phyloP scores from a whole-genome alignment of 148 eudicot species.

The Vaccinium corymbosum region DNA sequence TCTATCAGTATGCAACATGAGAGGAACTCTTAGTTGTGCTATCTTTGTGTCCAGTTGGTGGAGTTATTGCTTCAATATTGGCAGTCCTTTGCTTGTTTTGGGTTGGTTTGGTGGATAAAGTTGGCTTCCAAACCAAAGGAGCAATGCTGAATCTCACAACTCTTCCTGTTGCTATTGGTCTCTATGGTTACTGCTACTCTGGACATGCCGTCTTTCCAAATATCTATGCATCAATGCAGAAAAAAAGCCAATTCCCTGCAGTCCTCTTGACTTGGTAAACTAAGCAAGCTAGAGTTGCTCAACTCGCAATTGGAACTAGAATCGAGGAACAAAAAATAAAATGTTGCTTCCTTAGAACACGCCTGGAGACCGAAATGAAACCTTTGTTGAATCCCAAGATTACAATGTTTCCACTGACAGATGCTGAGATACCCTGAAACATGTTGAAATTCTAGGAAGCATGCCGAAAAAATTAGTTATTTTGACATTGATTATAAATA shows the following conservation, averaged over 20 bases:
- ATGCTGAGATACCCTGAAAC: background rate
- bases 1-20: background rate
- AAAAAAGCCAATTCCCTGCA: slow-evolving; percentile 58
- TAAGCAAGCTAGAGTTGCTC: background rate
- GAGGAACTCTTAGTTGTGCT: slow-evolving; percentile 6
- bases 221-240: slow-evolving; percentile 84
- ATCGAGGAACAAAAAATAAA: background rate
- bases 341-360: background rate
- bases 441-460: background rate
- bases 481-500: background rate
- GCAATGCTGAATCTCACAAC: slow-evolving; percentile 55
- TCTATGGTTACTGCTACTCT: slow-evolving; percentile 84
- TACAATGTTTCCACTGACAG: background rate
- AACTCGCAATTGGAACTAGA: background rate
- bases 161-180: slow-evolving; percentile 89
- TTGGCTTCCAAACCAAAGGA: slow-evolving; percentile 53
- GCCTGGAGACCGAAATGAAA: background rate
- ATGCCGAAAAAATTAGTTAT: background rate
- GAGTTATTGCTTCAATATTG: slow-evolving; percentile 82
- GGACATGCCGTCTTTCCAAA: slow-evolving; percentile 98
- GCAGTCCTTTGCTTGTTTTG: slow-evolving; percentile 74
- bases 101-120: slow-evolving; percentile 76
- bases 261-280: slow-evolving; percentile 71
- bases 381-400: background rate
- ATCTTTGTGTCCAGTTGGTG: slow-evolving; percentile 65